Evolutionary conservation across 1,139 yeast genomes (phyloP).

Genomic region (Yamadazyma dendronema): DNA sequence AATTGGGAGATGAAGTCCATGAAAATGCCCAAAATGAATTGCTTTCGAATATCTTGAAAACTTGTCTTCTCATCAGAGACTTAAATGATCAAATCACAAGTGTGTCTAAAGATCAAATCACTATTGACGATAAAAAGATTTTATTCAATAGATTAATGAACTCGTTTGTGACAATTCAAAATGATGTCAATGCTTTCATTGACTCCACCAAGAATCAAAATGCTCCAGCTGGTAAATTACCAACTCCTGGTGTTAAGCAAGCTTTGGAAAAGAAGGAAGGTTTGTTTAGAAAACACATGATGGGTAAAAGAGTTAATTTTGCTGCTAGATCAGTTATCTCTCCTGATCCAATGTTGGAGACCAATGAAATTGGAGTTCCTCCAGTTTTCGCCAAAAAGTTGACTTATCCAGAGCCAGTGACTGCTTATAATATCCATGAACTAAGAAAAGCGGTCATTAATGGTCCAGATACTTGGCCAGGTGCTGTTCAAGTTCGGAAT

Average conservation of each 20-base stretch:
- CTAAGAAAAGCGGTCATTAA: constrained; percentile 92
- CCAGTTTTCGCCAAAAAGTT: constrained; percentile 95
- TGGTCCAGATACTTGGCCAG: constrained; percentile 99
- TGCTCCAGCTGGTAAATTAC: constrained; percentile 64
- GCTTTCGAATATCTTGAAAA: constrained; percentile 72
- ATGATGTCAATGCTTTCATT: constrained; percentile 90
- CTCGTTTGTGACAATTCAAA: constrained; percentile 89
- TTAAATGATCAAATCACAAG: constrained; percentile 74
- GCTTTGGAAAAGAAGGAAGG: constrained; percentile 99
- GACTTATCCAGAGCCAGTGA: constrained; percentile 98
- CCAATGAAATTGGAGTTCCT: constrained; percentile 98
- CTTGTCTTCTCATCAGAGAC: constrained; percentile 81
- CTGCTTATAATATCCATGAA: constrained; percentile 87
- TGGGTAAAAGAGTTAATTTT: constrained; percentile 99
- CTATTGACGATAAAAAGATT: constrained; percentile 64
- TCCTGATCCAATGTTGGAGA: constrained; percentile 97
- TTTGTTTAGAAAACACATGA: constrained; percentile 96
- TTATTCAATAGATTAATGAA: constrained; percentile 91
- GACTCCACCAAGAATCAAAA: constrained; percentile 88
- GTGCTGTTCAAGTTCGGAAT: constrained; percentile 93
- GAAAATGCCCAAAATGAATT: constrained; percentile 93
- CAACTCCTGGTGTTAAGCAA: constrained; percentile 95
- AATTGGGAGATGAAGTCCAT: constrained; percentile 93
- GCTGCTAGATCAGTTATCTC: constrained; percentile 99
- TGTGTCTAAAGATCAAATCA: constrained; percentile 59